Percentiles rank a stretch among this genome's conserved stretches.
phyloP scores from a whole-genome alignment of 176 grass and related monocot species.

The Coix lacrymajobi region DNA sequence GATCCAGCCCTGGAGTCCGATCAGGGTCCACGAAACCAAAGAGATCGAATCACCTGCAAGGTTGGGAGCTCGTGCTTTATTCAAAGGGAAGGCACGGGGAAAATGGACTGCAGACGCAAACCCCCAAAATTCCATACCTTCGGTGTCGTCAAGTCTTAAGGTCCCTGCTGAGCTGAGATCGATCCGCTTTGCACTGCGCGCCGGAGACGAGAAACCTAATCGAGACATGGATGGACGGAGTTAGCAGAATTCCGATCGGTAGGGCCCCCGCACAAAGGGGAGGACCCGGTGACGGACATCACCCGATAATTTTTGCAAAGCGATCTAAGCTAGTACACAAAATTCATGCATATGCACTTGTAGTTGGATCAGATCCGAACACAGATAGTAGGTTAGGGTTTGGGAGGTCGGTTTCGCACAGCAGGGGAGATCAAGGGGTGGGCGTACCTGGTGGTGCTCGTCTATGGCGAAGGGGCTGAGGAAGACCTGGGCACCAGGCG shows the following conservation, averaged over 20 bases:
- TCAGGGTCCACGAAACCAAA: background rate
- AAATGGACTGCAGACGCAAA: background rate
- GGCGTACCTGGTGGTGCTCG: background rate
- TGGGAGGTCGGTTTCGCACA: background rate
- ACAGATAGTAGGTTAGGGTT: background rate
- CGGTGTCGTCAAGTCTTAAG: background rate
- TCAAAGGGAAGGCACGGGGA: background rate
- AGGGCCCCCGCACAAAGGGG: background rate
- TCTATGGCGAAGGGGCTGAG: background rate
- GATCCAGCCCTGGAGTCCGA: background rate
- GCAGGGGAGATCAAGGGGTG: background rate
- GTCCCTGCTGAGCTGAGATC: background rate
- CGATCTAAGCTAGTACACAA: background rate
- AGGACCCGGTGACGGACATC: background rate
- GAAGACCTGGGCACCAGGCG: background rate
- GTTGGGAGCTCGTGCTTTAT: background rate
- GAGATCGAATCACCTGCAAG: conserved; percentile 19
- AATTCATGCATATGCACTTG: too few relatives aligned
- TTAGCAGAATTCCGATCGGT: background rate
- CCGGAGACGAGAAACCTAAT: background rate
- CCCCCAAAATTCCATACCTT: background rate
- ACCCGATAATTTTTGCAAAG: background rate
- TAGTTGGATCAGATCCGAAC: background rate
- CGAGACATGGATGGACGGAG: background rate
- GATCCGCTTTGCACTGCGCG: background rate